A percentile compares a stretch with the other conserved stretches of the same genome.
Evolutionary conservation across 805 yeast species (phyloP).

Genomic region (Saturnispora dispora): DNA sequence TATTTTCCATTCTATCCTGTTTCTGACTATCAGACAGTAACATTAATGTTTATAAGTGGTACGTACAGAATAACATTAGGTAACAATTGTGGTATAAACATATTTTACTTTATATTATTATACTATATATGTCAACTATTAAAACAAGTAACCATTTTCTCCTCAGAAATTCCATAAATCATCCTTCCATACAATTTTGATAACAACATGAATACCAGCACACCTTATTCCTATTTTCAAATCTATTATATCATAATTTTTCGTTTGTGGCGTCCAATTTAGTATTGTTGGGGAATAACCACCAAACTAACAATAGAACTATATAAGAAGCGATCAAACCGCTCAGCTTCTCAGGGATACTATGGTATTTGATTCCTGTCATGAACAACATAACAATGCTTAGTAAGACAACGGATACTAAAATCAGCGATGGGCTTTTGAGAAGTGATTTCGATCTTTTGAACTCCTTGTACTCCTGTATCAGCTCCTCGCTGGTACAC

Average conservation of each 20-base stretch:
- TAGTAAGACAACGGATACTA: conserved; percentile 30
- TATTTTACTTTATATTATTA: too few relatives aligned
- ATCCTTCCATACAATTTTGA: not conserved
- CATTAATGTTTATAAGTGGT: not conserved
- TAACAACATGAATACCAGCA: not conserved
- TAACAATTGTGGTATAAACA: not conserved
- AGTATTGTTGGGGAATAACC: conserved; percentile 2
- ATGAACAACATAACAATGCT: conserved; percentile 87
- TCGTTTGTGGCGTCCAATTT: not conserved
- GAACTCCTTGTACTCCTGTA: conserved; percentile 3
- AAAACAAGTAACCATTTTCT: not conserved
- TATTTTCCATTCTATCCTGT: too few relatives aligned
- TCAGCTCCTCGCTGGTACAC: conserved; percentile 13
- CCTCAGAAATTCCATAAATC: not conserved
- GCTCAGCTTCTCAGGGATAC: conserved; percentile 60
- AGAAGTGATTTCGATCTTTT: conserved; percentile 8
- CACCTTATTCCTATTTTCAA: not conserved
- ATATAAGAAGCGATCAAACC: conserved; percentile 58
- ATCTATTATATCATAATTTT: not conserved
- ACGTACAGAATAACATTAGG: not conserved
- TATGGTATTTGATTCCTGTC: conserved; percentile 82
- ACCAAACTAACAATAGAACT: conserved; percentile 30
- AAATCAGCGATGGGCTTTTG: conserved; percentile 19
- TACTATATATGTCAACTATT: too few relatives aligned
- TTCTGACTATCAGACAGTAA: too few relatives aligned